Conservation (phyloP, 2,329 filamentous ascomycete genomes). For the Plectosphaerella cucumerina region DNA sequence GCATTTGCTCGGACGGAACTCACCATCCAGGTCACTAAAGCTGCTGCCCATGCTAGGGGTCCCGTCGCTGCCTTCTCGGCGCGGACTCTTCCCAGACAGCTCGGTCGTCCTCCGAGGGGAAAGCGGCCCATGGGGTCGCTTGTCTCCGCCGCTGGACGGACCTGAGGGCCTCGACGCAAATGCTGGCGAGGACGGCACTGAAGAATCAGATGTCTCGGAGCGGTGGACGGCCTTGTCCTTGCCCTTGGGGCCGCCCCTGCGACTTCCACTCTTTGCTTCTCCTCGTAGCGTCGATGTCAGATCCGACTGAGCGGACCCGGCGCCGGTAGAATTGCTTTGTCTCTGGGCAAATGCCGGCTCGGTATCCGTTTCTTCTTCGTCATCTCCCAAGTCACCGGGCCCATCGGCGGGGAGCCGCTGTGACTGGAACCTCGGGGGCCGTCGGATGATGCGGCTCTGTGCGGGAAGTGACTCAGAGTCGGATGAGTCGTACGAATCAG, state of each 20-base stretch:
- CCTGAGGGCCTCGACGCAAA: slow-evolving; percentile 21
- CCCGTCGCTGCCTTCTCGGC: slow-evolving; percentile 63
- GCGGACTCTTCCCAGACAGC: slow-evolving; percentile 50
- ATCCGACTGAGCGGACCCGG: slow-evolving; percentile 23
- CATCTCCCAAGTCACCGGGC: slow-evolving; percentile 16
- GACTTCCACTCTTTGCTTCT: slow-evolving; percentile 31
- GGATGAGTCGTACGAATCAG: slow-evolving; percentile 35
- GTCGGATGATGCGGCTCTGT: slow-evolving; percentile 56
- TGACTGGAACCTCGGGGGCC: slow-evolving; percentile 48
- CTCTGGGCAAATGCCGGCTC: slow-evolving; percentile 52
- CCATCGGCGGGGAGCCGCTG: slow-evolving; percentile 8
- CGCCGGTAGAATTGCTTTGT: slow-evolving; percentile 4
- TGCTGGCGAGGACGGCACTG: slow-evolving; percentile 45
- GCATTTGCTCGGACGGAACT: background rate
- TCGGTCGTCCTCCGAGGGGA: slow-evolving; percentile 58
- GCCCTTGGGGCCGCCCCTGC: slow-evolving; percentile 15
- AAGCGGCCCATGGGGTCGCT: slow-evolving; percentile 37
- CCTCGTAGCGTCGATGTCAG: slow-evolving; percentile 49
- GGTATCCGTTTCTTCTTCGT: slow-evolving; percentile 51
- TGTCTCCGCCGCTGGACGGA: slow-evolving; percentile 24
- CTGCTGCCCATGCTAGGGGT: slow-evolving; percentile 80
- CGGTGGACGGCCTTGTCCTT: slow-evolving; percentile 32
- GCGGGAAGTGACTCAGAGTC: slow-evolving; percentile 46
- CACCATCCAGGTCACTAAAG: slow-evolving; percentile 80
- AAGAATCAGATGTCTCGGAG: slow-evolving; percentile 61